Base-by-base conservation (phyloP, 192 early-diverging fungal species). In the Chytriomyces sp. region DNA sequence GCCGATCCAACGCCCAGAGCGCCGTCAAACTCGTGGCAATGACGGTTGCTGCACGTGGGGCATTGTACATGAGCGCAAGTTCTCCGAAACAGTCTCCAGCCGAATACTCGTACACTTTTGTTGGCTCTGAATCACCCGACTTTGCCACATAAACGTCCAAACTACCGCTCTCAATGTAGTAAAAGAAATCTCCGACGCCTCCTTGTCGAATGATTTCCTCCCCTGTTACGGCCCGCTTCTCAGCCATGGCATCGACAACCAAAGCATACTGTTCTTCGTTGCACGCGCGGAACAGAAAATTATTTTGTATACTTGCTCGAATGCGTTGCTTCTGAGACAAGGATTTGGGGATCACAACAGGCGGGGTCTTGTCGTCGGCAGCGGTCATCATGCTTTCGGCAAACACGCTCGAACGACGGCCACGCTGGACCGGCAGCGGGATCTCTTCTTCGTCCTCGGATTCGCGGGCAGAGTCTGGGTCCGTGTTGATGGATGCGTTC, bases 41-140 rank as follows among this genome's bases (percentile, higher is more conserved):
- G n/a, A 99, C 93, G 0, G 96, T 97, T 26, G 97, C 97, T 0
- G 97, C 97, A 49, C 97, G 91, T 13, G 97, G 97, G 8, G 96
- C 96, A 78, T 98, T 98, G 85, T 99, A 99, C 97, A 99, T 99
- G 16, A 99, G 89, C 50, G 97, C 97, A 64, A 99, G 88, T 85
- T 99, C 96, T 67, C 97, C 97, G 92, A 99, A 99, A 80, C 91
- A 92, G 64, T 94, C 96, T 57, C 93, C 91, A 6, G 92, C 86
- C 7, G 83, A 92, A 75, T 96, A 97, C 57, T 88, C 85, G 61
- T 89, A 82, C 3, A 98, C 96, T 78, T 92, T 94, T 59, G 84
- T 80, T 5, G 91, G 84, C 5, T 87, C 78, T 4, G 87, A 75
- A 7, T 85, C 88, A 9, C 85, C 91, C 43, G 80, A 77, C 73